Base-by-base conservation (phyloP, 805 yeast genomes). In the Phaffomyces antillensis region DNA sequence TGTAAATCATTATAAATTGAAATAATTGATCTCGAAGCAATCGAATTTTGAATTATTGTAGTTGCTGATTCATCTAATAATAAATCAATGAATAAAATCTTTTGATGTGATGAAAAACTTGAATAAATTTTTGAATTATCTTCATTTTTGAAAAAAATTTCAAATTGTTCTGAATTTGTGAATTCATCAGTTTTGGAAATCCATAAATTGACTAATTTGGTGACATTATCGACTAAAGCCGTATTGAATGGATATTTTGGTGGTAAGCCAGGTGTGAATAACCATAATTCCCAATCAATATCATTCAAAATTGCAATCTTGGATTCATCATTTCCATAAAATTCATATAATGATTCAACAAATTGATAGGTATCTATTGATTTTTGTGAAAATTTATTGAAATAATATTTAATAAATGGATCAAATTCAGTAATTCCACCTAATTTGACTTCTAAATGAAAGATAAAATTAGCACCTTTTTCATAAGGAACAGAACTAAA, bases 401-500 rank as follows among this genome's bases (percentile, higher is more conserved):
- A 89, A 67, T 89, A 89, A 62, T 73, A 75, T 46, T 83, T 86
- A 55, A 89, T 81, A 59, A 86, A 89, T 41, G 85, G 83, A 62
- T 87, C 95, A 61, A 87, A 89, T 16, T 63, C 73, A 20, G 70
- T 70, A 37, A 65, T 60, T 34, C 87, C 89, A 39, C 91, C 87
- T 11, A 89, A 67, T 33, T 70, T 60, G 40, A 71, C 74, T 65
- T 90, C 97, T 41, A 89, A 71, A 54, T 79, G 77, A 66, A 77
- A 86, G 47, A 90, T 70, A 56, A 89, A 72, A 53, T 83, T 86
- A 55, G 82, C 84, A 8, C 96, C 96, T 63, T 88, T 88, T 62
- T 89, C 96, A 64, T 89, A 89, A 3, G 96, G 96, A 39, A 89
- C 95, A 2, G 85, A 71, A 31, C 88, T 80, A 64, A 87, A 89